phyloP scores from a whole-genome alignment of 257 asterid species.

The Solanum infundibuliforme region DNA sequence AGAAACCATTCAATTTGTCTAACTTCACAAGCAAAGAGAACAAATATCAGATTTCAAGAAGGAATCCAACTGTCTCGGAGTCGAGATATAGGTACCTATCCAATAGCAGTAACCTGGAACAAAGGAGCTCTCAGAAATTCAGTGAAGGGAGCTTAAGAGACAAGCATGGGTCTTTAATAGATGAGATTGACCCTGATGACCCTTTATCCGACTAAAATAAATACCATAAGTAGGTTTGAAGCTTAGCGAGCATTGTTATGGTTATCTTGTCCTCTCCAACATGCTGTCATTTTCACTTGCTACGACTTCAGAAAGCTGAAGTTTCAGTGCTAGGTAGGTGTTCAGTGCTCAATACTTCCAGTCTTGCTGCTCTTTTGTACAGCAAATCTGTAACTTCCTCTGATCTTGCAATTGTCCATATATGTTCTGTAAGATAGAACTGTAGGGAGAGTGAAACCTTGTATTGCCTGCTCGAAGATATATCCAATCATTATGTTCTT shows the following conservation, averaged over 20 bases:
- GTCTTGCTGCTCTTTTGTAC: slow-evolving; percentile 5
- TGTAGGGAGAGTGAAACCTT: not conserved
- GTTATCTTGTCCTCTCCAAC: not conserved
- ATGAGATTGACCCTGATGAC: slow-evolving; percentile 29
- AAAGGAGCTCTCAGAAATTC: slow-evolving; percentile 6
- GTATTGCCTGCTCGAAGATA: not conserved
- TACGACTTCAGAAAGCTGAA: not conserved
- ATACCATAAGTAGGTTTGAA: not conserved
- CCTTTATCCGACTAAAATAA: slow-evolving; percentile 36
- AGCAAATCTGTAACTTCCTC: slow-evolving; percentile 5
- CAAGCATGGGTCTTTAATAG: slow-evolving; percentile 11
- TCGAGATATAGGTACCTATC: slow-evolving; percentile 9
- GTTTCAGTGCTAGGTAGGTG: not conserved
- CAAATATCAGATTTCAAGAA: slow-evolving; percentile 11
- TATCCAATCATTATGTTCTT: not conserved
- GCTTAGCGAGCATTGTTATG: slow-evolving; percentile 1
- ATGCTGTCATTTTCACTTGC: not conserved
- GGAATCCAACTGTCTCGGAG: slow-evolving; percentile 19
- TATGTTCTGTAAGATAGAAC: not conserved
- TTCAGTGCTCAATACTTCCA: not conserved
- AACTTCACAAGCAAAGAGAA: slow-evolving; percentile 4
- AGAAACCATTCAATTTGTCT: slow-evolving; percentile 37
- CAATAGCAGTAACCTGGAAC: slow-evolving; percentile 3
- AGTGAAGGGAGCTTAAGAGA: slow-evolving; percentile 16
- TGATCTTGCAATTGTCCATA: slow-evolving; percentile 9